Base-by-base conservation (phyloP, 495 filamentous ascomycete species). In the Pyronema domesticum region DNA sequence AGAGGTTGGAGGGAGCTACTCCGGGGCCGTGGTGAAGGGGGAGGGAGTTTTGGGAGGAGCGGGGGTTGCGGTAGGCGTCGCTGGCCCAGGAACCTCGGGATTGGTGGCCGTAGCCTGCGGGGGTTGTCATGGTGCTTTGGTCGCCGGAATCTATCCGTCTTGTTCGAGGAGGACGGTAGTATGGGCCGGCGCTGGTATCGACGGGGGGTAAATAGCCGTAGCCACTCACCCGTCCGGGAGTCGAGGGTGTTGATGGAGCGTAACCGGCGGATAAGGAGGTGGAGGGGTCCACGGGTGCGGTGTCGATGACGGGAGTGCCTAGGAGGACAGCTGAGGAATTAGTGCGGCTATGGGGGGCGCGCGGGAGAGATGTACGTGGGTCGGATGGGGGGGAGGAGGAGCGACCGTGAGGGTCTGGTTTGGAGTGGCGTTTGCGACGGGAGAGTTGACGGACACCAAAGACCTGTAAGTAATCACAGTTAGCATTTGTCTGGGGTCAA, bases 381-480 rank as follows among this genome's bases (percentile, higher is more conserved):
- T 30, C 23, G 23, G 23, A 30, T 30, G 23, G 23, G 2, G 23
- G 23, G 23, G 23, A 30, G 23, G 23, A 30, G 23, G 23, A 30
- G 23, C 23, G 23, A 30, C 23, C 23, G 34, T 54, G 52, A 9
- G 39, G 33, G 23, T 30, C 23, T 54, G 19, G 14, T 8, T 46
- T 18, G 40, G 52, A 45, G 35, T 54, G 39, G 7, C 52, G 58
- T 46, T 65, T 66, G 42, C 89, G 82, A 54, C 81, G 80, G 10
- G 86, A 89, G 8, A 96, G 74, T 67, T 96, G 89, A 15, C 89
- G 85, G 77, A 87, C 86, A 19, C 89, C 89, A 64, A 95, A 88
- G 18, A 89, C 86, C 72, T 76, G 59, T 37, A 56, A 35, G 36
- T n/a, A 18, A 55, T n/a, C 37, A 34, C 45, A 54, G 43, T 63